These are phyloP conservation scores for Aureobasidium sp. DNA, from an alignment of 2,329 filamentous ascomycete species.

Conservation along the genomic window DNA sequence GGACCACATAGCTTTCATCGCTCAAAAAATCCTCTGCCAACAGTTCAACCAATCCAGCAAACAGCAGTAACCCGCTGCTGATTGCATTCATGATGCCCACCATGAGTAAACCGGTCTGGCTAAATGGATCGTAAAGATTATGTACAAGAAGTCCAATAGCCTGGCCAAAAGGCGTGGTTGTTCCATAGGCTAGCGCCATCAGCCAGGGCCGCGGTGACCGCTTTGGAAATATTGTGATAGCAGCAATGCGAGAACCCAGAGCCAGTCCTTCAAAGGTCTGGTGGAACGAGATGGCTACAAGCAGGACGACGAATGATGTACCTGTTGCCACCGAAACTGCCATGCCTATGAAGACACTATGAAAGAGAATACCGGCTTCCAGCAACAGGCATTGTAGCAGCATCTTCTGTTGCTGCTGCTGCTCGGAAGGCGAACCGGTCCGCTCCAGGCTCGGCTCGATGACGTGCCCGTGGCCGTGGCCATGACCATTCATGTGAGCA, in stretches of 20 bases:
- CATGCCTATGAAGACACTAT: constrained; percentile 70
- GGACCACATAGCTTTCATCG: constrained; percentile 54
- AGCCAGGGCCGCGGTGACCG: constrained; percentile 68
- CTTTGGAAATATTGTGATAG: constrained; percentile 62
- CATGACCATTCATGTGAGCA: constrained; percentile 17
- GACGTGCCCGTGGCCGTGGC: not conserved
- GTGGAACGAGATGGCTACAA: constrained; percentile 65
- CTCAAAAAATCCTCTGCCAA: constrained; percentile 50
- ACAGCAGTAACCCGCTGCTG: constrained; percentile 41
- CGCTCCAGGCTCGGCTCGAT: not conserved
- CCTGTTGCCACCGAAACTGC: constrained; percentile 63
- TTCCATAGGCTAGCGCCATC: constrained; percentile 57
- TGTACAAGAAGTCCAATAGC: constrained; percentile 45
- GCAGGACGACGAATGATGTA: constrained; percentile 56
- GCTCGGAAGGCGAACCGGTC: constrained; percentile 4
- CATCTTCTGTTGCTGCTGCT: constrained; percentile 50
- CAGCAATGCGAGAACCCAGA: constrained; percentile 63
- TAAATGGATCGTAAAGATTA: constrained; percentile 43
- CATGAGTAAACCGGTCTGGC: constrained; percentile 41
- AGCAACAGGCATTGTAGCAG: constrained; percentile 67
- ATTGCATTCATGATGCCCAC: constrained; percentile 47
- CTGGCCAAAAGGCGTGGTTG: constrained; percentile 47
- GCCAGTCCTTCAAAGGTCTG: constrained; percentile 65
- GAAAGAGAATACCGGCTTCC: constrained; percentile 72
- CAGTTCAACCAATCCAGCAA: constrained; percentile 44